Conservation (phyloP, 164 flowering plant genomes). For the Dillenia turbinata region DNA sequence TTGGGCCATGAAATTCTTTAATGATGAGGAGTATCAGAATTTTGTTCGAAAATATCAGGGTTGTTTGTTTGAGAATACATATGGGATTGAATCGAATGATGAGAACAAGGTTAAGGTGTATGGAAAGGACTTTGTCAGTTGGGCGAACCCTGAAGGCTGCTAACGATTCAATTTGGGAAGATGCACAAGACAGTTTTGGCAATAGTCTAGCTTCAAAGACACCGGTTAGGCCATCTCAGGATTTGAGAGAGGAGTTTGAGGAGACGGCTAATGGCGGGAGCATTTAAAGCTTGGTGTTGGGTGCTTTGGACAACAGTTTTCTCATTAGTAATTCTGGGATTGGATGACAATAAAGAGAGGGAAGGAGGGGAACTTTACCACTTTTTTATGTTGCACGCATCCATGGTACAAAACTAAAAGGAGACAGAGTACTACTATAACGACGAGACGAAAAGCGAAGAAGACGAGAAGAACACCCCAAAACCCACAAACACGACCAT, state of each 20-base stretch:
- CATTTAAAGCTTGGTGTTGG: constrained; percentile 90
- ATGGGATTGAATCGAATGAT: constrained; percentile 61
- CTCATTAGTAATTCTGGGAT: constrained; percentile 77
- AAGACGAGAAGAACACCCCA: constrained; percentile 8
- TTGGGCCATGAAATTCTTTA: constrained; percentile 83
- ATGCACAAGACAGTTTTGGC: constrained; percentile 52
- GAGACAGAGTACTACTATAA: constrained; percentile 22
- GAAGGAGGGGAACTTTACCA: constrained; percentile 36
- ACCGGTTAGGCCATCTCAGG: constrained; percentile 37
- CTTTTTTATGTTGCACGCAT: constrained; percentile 83
- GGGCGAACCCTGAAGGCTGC: constrained; percentile 86
- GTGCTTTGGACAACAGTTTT: constrained; percentile 96
- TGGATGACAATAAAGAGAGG: constrained; percentile 70
- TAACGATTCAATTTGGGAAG: constrained; percentile 93
- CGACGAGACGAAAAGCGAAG: constrained; percentile 16
- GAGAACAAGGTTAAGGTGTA: constrained; percentile 71
- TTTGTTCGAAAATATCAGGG: constrained; percentile 61
- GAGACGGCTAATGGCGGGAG: constrained; percentile 75
- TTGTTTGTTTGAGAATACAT: constrained; percentile 84
- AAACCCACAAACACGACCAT: too few species aligned
- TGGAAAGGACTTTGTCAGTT: constrained; percentile 91
- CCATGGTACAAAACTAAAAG: constrained; percentile 55
- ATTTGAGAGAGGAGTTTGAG: constrained; percentile 81
- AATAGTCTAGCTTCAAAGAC: constrained; percentile 36
- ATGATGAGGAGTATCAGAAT: constrained; percentile 43